Evolutionary conservation across 83 land plant species (phyloP), one percentile per base, ranked within the genome.

Genomic region (Diphasiastrum complanatum): DNA sequence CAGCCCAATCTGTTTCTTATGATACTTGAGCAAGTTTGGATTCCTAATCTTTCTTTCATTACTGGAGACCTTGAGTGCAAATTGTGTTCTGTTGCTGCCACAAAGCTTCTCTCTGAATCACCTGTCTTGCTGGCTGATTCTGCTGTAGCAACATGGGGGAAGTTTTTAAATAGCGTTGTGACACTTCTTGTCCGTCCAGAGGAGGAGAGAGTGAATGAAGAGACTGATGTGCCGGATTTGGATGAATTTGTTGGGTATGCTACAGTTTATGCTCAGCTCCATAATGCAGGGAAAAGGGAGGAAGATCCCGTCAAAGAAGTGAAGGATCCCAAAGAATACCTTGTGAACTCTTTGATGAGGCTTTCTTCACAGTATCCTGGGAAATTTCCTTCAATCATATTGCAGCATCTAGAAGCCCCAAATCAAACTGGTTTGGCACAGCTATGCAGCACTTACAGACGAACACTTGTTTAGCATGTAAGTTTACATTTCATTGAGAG

Each of bases 281-380:
- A 86, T 41, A 85, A 89, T 84, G 92, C 97, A 49, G 92, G 90
- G 52, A 95, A 81, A 71, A 84, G 77, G 46, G 99, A 84, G 53
- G 97, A 86, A 5, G 99, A 95, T 65, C 99, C 97, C 35, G 45
- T 95, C 23, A 82, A 75, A 64, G 93, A 89, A 10, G 65, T 89
- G 6, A 77, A 70, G 51, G 93, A 95, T 68, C 70, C 92, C 14
- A 95, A 79, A 61, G 75, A 84, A 65, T 86, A 72, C 55, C 35
- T 95, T 51, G 78, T 79, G 1, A 73, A 61, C 26, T 82, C 97
- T 26, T 72, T 95, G 69, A 76, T 79, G 28, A 72, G 69, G 33
- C 65, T 82, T 26, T 86, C 89, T 53, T 69, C 76, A 33, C 77
- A 22, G 49, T 64, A 69, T 20, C 97, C 93, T 27, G 93, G 92